A percentile compares a stretch with the other conserved stretches of the same genome.
These are phyloP conservation scores for Solioccasus polychromus DNA, from an alignment of 768 basidiomycete genomes.

Conservation along the genomic window DNA sequence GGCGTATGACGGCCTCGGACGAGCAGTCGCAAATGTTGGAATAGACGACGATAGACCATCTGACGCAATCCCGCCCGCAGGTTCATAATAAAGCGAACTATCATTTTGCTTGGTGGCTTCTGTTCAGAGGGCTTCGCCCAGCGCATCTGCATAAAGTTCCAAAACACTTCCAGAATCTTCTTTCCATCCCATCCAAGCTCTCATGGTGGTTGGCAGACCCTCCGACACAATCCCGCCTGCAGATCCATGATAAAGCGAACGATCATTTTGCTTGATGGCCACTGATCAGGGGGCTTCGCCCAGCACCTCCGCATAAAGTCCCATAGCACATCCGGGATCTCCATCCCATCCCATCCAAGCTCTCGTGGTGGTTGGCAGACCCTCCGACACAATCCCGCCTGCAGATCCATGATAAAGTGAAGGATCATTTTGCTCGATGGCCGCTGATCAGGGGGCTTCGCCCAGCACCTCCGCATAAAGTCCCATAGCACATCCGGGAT, in stretches of 20 bases:
- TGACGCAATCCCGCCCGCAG: too few relatives aligned
- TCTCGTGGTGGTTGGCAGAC: too few relatives aligned
- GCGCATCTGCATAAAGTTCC: slow-evolving; percentile 22
- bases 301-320: slow-evolving; percentile 22
- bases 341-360: slow-evolving; percentile 23
- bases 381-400: too few relatives aligned
- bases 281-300: slow-evolving; percentile 14
- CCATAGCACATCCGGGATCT: slow-evolving; percentile 24
- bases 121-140: slow-evolving; percentile 18
- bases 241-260: slow-evolving; percentile 11
- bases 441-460: slow-evolving; percentile 10
- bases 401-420: slow-evolving; percentile 9
- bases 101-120: slow-evolving; percentile 10
- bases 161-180: slow-evolving; percentile 20
- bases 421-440: slow-evolving; percentile 15
- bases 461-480: slow-evolving; percentile 24
- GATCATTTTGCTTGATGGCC: slow-evolving; percentile 14
- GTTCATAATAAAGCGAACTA: slow-evolving; percentile 15
- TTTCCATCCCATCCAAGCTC: slow-evolving; percentile 25
- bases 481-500: slow-evolving; percentile 24
- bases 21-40: too few relatives aligned
- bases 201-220: too few relatives aligned
- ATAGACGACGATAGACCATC: too few relatives aligned
- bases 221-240: too few relatives aligned
- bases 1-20: too few relatives aligned